These are phyloP conservation scores for Globisporangium ultimum DNA, from an alignment of 352 stramenopile genomes.

Conservation along the genomic window DNA sequence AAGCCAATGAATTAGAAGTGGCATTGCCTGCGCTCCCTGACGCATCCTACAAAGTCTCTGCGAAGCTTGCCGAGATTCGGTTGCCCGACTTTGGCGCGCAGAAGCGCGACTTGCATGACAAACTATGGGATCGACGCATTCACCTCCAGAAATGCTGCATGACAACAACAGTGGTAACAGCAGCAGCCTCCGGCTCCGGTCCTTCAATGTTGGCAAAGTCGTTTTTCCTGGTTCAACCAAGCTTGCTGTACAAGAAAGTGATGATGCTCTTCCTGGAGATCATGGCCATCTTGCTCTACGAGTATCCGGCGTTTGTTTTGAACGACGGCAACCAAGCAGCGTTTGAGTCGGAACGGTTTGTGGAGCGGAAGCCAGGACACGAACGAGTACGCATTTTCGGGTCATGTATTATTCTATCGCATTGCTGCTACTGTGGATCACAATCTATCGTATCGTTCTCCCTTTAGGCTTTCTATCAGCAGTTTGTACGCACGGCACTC, in stretches of 20 bases:
- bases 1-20: background rate
- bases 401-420: background rate
- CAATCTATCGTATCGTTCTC: background rate
- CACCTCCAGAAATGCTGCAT: slow-evolving; percentile 47
- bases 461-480: slow-evolving; percentile 27
- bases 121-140: slow-evolving; percentile 42
- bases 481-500: slow-evolving; percentile 25
- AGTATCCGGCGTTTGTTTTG: slow-evolving; percentile 16
- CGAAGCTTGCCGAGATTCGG: slow-evolving; percentile 17
- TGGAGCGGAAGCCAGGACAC: slow-evolving; percentile 21
- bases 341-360: slow-evolving; percentile 20
- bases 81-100: slow-evolving; percentile 24
- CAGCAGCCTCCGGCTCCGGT: background rate
- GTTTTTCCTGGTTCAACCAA: slow-evolving; percentile 19
- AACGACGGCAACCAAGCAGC: slow-evolving; percentile 13
- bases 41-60: slow-evolving; percentile 9
- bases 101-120: slow-evolving; percentile 39
- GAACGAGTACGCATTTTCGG: slow-evolving; percentile 19
- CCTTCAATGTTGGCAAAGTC: slow-evolving; percentile 4
- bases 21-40: slow-evolving; percentile 15
- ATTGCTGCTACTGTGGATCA: background rate
- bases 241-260: slow-evolving; percentile 23
- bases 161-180: slow-evolving; percentile 1
- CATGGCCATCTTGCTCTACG: slow-evolving; percentile 16
- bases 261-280: slow-evolving; percentile 28